phyloP scores from a whole-genome alignment of 106 monocot genomes.

The Phalaenopsis equestris region DNA sequence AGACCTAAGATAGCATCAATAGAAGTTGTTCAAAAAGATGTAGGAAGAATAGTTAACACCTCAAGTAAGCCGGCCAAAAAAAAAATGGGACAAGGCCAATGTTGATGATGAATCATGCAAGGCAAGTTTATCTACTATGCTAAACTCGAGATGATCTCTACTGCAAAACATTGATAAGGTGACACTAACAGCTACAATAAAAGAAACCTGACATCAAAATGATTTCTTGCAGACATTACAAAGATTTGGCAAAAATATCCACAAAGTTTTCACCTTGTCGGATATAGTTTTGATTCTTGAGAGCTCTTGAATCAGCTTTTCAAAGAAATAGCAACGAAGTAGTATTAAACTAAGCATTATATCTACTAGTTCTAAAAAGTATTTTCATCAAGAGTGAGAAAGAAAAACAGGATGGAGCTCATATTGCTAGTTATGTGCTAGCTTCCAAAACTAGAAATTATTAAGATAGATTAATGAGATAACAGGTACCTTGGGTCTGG shows the following conservation, averaged over 20 bases:
- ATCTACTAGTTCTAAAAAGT: neutral
- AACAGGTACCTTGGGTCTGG: slow-evolving; percentile 39
- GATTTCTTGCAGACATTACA: neutral
- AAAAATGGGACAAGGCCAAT: no score
- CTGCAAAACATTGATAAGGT: no score
- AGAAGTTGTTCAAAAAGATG: no score
- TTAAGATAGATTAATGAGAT: neutral
- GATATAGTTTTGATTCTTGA: neutral
- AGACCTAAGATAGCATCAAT: no score
- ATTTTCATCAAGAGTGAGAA: neutral
- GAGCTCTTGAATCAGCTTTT: neutral
- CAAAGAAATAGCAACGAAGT: neutral
- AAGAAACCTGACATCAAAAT: no score
- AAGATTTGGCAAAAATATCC: neutral
- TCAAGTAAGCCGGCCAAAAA: no score
- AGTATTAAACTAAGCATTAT: neutral
- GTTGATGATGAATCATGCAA: no score
- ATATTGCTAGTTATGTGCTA: neutral
- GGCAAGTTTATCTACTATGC: no score
- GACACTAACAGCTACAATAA: no score
- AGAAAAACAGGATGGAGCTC: neutral
- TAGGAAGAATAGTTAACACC: no score
- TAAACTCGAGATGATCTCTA: no score
- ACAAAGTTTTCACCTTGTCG: neutral
- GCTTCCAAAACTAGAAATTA: neutral